Base-by-base conservation (phyloP, 1,139 yeast genomes). In the Debaryomyces robertsiae region DNA sequence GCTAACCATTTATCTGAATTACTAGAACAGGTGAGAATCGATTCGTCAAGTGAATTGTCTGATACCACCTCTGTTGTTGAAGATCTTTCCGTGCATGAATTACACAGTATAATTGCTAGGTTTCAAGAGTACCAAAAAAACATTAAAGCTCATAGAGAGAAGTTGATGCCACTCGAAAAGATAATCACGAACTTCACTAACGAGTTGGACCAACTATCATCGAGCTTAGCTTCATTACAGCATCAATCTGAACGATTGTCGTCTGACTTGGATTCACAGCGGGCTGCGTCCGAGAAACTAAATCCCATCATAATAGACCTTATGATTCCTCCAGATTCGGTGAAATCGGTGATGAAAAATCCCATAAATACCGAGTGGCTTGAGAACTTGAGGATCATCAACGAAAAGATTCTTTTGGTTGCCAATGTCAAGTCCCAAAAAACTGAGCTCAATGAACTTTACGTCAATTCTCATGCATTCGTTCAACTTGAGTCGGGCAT, bases 281-380 rank as follows among this genome's bases (percentile, higher is more conserved):
- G 79, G 14, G 58, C 65, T 27, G 67, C 83, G 3, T 83, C 84
- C 27, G 73, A 70, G 19, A 74, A 75, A 40, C 73, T 90, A 44
- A 77, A 82, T 10, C 95, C 95, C 0, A 66, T 87, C 10, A 82
- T 90, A 1, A 73, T 84, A 29, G 93, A 87, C 48, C 65, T 86
- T 18, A 70, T 86, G 48, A 77, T 90, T 3, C 87, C 96, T 0
- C 95, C 96, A 0, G 77, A 76, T 3, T 65, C 81, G 2, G 75
- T 81, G 3, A 64, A 67, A 39, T 73, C 80, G 2, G 64, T 84
- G 1, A 47, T 73, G 3, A 62, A 63, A 27, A 83, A 74, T 14
- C 73, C 73, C 6, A 63, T 84, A 4, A 65, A 70, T 47, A 57
- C 60, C 2, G 45, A 58, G 14, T 84, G 91, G 91, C 62, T 70